phyloP scores from a whole-genome alignment of 1,284 basidiomycete species.

The Leccinum solheimii region DNA sequence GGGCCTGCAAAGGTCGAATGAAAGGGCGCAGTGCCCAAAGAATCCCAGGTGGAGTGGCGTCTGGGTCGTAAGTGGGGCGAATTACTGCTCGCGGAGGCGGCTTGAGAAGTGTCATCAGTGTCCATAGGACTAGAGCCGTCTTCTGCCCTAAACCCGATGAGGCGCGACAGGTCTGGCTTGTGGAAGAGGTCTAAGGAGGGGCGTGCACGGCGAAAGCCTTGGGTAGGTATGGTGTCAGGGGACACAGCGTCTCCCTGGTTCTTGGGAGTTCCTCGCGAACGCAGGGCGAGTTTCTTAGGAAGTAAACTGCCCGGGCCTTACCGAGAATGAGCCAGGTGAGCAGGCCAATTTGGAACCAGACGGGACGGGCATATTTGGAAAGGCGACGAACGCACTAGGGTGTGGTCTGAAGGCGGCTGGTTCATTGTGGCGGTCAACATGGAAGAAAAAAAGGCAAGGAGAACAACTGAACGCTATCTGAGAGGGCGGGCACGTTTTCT shows the following conservation, averaged over 20 bases:
- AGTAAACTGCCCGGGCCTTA: slow-evolving; percentile 40
- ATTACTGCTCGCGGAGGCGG: slow-evolving; percentile 28
- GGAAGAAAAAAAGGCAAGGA: slow-evolving; percentile 9
- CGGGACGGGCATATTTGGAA: slow-evolving; percentile 33
- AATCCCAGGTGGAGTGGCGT: slow-evolving; percentile 29
- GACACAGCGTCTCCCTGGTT: slow-evolving; percentile 26
- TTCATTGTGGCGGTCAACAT: slow-evolving; percentile 28
- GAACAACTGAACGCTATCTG: slow-evolving; percentile 20
- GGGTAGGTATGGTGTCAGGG: slow-evolving; percentile 17
- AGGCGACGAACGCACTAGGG: slow-evolving; percentile 25
- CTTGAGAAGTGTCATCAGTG: slow-evolving; percentile 37
- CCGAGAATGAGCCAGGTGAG: background rate
- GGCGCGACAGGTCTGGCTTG: slow-evolving; percentile 49
- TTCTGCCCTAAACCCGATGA: slow-evolving; percentile 36
- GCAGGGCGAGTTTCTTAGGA: slow-evolving; percentile 42
- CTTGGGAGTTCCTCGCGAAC: slow-evolving; percentile 19
- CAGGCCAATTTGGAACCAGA: slow-evolving; percentile 19
- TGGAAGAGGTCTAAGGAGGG: slow-evolving; percentile 36
- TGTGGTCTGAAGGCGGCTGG: slow-evolving; percentile 25
- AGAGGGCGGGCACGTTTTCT: slow-evolving; percentile 30
- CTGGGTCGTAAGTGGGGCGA: slow-evolving; percentile 23
- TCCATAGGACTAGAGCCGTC: slow-evolving; percentile 32
- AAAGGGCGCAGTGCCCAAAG: slow-evolving; percentile 7
- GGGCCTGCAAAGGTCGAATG: slow-evolving; percentile 17
- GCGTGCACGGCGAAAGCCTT: slow-evolving; percentile 29